A percentile compares a stretch with the other conserved stretches of the same genome.
phyloP scores from a whole-genome alignment of 768 basidiomycete species.

The Pisolithus marmoratus region DNA sequence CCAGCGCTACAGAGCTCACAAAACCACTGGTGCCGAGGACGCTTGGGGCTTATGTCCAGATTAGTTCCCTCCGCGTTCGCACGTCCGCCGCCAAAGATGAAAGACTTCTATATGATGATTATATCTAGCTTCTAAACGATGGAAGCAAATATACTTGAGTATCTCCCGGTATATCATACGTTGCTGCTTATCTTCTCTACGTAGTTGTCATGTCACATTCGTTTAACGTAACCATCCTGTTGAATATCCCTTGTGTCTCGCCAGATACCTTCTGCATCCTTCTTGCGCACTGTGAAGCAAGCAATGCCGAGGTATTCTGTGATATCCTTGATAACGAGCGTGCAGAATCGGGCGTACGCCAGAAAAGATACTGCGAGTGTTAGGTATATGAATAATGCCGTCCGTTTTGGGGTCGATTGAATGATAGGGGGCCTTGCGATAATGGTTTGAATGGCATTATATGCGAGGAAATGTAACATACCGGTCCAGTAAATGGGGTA shows the following conservation, averaged over 20 bases:
- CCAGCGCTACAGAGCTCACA: no score
- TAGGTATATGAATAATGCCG: conserved; percentile 65
- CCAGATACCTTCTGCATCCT: conserved; percentile 68
- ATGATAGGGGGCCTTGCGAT: conserved; percentile 59
- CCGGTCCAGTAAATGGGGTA: conserved; percentile 62
- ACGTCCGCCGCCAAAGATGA: no score
- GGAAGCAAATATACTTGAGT: no score
- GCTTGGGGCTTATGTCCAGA: no score
- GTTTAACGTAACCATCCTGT: conserved; percentile 20
- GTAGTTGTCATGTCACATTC: conserved; percentile 6
- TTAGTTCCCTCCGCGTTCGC: no score
- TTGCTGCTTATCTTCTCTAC: no score
- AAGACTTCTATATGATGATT: no score
- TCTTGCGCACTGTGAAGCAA: conserved; percentile 89
- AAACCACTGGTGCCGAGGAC: no score
- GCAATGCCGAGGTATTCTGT: conserved; percentile 91
- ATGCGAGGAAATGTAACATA: conserved; percentile 30
- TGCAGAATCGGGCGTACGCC: conserved; percentile 72
- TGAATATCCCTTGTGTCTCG: conserved; percentile 26
- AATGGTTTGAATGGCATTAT: neutral
- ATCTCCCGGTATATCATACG: no score
- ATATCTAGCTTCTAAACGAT: no score
- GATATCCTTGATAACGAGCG: conserved; percentile 80
- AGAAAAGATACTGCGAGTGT: conserved; percentile 64
- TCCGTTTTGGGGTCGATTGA: conserved; percentile 57